Conservation (phyloP, 805 yeast species). For the Clavispora vitiphila region DNA sequence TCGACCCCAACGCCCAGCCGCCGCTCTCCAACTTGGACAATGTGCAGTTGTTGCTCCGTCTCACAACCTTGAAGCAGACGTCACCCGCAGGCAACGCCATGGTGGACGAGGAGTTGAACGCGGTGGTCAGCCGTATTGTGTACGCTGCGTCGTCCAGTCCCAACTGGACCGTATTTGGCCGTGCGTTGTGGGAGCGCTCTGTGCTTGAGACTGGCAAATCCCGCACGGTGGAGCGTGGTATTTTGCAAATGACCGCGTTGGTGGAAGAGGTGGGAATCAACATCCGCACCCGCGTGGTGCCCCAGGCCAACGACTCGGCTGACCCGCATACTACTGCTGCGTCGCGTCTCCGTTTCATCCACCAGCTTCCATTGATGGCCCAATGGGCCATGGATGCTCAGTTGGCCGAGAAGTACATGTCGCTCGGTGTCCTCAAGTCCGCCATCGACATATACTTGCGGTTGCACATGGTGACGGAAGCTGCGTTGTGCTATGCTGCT, state of each 20-base stretch:
- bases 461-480: conserved; percentile 69
- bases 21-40: conserved; percentile 62
- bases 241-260: conserved; percentile 84
- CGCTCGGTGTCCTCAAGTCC: conserved; percentile 76
- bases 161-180: conserved; percentile 74
- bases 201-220: conserved; percentile 73
- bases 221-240: conserved; percentile 89
- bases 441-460: conserved; percentile 88
- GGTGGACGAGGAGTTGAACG: conserved; percentile 77
- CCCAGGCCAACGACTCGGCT: conserved; percentile 34
- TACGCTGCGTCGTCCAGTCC: conserved; percentile 39
- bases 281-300: conserved; percentile 49
- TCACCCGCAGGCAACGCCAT: conserved; percentile 69
- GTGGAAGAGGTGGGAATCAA: conserved; percentile 82
- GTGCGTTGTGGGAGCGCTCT: conserved; percentile 89
- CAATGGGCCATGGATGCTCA: conserved; percentile 79
- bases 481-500: conserved; percentile 87
- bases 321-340: conserved; percentile 32
- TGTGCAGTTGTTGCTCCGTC: conserved; percentile 67
- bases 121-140: conserved; percentile 69
- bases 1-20: conserved; percentile 86
- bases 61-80: conserved; percentile 57
- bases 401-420: conserved; percentile 81
- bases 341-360: conserved; percentile 60
- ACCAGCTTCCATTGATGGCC: conserved; percentile 72